Conservation (phyloP, 768 basidiomycete genomes). For the Paxillus involutus region DNA sequence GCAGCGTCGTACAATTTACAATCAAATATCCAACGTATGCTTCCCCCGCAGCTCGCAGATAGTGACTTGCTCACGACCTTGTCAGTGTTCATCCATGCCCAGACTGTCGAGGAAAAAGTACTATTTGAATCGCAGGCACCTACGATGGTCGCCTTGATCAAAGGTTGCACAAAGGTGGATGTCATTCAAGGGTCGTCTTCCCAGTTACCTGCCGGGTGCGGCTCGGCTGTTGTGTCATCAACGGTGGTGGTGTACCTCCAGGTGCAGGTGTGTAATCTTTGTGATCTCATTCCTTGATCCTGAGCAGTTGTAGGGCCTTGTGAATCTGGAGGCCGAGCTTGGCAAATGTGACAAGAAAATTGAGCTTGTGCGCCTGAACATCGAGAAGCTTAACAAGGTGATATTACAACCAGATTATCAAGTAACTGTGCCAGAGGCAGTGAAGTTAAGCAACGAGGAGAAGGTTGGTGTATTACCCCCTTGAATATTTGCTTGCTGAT, state of each 20-base stretch:
- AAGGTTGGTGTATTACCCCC: slow-evolving; percentile 53
- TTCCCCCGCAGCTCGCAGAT: not conserved
- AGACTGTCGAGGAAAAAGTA: slow-evolving; percentile 57
- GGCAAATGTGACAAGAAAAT: slow-evolving; percentile 90
- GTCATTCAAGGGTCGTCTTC: slow-evolving; percentile 56
- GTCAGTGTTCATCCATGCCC: slow-evolving; percentile 76
- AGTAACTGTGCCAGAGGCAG: slow-evolving; percentile 75
- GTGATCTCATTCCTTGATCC: not conserved
- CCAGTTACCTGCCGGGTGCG: slow-evolving; percentile 88
- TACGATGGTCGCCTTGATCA: slow-evolving; percentile 81
- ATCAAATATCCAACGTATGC: slow-evolving; percentile 75
- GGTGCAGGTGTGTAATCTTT: slow-evolving; percentile 62
- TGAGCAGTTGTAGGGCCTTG: slow-evolving; percentile 62
- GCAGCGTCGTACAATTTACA: slow-evolving; percentile 90
- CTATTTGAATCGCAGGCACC: slow-evolving; percentile 72
- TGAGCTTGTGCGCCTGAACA: slow-evolving; percentile 61
- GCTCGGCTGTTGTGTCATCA: slow-evolving; percentile 74
- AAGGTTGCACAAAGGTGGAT: slow-evolving; percentile 78
- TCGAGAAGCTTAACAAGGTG: slow-evolving; percentile 76
- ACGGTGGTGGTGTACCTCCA: slow-evolving; percentile 79
- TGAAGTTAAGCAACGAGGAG: slow-evolving; percentile 72
- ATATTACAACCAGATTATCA: slow-evolving; percentile 76
- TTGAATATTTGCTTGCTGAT: not conserved
- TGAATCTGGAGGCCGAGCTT: slow-evolving; percentile 87
- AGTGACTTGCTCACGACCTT: slow-evolving; percentile 2